phyloP scores from a whole-genome alignment of 1,284 basidiomycete species.

The Phellopilus nigrolimitatus region DNA sequence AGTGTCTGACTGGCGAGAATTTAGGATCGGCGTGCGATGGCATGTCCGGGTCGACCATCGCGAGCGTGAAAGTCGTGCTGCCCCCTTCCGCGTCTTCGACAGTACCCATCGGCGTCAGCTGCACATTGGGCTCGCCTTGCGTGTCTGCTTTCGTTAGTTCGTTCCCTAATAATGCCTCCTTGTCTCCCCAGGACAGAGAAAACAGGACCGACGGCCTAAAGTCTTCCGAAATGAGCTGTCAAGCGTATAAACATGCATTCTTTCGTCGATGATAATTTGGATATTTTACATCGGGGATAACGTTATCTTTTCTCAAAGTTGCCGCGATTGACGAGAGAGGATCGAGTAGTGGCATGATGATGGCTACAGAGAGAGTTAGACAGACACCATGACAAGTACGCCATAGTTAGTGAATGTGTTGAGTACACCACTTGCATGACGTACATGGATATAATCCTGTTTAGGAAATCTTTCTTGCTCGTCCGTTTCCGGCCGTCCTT shows the following conservation, averaged over 20 bases:
- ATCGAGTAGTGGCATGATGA: slow-evolving; percentile 28
- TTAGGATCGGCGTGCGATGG: slow-evolving; percentile 51
- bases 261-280: too few species aligned
- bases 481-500: neutral
- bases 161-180: slow-evolving; percentile 47
- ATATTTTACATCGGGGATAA: slow-evolving; percentile 45
- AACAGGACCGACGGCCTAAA: slow-evolving; percentile 52
- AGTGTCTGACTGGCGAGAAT: slow-evolving; percentile 58
- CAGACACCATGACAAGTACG: neutral
- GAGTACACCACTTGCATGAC: too few species aligned
- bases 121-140: slow-evolving; percentile 47
- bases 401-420: too few species aligned
- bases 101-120: slow-evolving; percentile 42
- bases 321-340: slow-evolving; percentile 37
- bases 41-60: slow-evolving; percentile 67
- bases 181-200: slow-evolving; percentile 45
- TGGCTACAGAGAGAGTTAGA: neutral
- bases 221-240: slow-evolving; percentile 39
- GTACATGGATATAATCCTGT: too few species aligned
- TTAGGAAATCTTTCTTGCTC: neutral
- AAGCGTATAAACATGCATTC: too few species aligned
- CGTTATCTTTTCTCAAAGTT: slow-evolving; percentile 37
- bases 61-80: slow-evolving; percentile 50
- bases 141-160: slow-evolving; percentile 44
- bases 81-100: slow-evolving; percentile 19